Evolutionary conservation across 1,284 basidiomycete genomes (phyloP).

Genomic region (Trichosporon sp.): DNA sequence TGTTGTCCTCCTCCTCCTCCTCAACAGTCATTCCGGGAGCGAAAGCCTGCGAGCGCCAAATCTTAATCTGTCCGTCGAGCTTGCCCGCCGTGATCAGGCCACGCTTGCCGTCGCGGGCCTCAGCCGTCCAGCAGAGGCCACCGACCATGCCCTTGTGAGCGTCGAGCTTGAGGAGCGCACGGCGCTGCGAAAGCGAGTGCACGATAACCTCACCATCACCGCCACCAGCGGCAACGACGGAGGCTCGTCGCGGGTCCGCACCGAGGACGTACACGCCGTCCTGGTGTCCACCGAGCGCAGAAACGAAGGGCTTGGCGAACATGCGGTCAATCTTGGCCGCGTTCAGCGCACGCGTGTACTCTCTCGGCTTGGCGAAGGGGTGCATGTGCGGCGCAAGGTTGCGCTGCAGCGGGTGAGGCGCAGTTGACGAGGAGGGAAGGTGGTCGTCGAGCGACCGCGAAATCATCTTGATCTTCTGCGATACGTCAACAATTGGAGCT

Average conservation of each 20-base stretch:
- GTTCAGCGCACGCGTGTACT: constrained; percentile 90
- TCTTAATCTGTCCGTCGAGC: constrained; percentile 85
- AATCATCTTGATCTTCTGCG: constrained; percentile 58
- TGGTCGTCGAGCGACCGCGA: constrained; percentile 57
- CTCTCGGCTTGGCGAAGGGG: constrained; percentile 87
- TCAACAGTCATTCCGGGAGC: constrained; percentile 51
- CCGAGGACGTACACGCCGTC: constrained; percentile 92
- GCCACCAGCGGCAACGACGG: constrained; percentile 85
- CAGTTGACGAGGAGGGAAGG: constrained; percentile 55
- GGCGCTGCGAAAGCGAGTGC: constrained; percentile 77
- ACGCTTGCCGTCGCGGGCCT: constrained; percentile 60
- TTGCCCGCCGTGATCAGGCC: constrained; percentile 81
- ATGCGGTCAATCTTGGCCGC: constrained; percentile 96
- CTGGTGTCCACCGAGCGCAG: constrained; percentile 84
- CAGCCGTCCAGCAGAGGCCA: constrained; percentile 61
- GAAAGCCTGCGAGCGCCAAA: constrained; percentile 69
- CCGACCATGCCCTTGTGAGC: constrained; percentile 94
- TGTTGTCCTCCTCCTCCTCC: constrained; percentile 50
- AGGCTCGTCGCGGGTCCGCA: constrained; percentile 75
- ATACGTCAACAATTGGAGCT: neutral
- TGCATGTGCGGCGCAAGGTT: constrained; percentile 94
- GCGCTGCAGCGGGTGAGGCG: constrained; percentile 70
- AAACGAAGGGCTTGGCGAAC: constrained; percentile 95
- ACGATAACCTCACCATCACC: constrained; percentile 94
- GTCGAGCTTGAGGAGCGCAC: constrained; percentile 68